Evolutionary conservation across 345 rosid species (phyloP).

Genomic region (Eutrema heterophyllum): DNA sequence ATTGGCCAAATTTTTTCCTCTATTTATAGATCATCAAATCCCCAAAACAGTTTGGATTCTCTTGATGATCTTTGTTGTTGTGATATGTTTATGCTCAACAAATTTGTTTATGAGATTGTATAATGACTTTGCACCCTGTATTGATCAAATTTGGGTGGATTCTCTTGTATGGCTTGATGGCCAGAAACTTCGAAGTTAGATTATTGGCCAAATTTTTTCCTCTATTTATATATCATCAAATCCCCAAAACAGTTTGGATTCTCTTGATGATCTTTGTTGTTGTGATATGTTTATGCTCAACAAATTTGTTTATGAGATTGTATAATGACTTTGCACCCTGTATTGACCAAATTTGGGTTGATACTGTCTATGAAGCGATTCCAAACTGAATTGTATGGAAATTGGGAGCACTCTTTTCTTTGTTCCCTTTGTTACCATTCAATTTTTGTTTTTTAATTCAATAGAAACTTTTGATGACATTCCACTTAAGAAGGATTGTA

Average conservation of each 20-base stretch:
- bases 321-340: neutral
- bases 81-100: neutral
- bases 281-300: neutral
- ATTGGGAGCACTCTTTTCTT: neutral
- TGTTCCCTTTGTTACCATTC: neutral
- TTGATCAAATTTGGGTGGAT: no score
- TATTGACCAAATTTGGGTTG: neutral
- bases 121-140: no score
- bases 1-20: neutral
- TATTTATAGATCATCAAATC: slow-evolving; percentile 5
- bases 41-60: neutral
- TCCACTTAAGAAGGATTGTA: neutral
- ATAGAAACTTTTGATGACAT: neutral
- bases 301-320: neutral
- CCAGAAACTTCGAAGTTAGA: slow-evolving; percentile 24
- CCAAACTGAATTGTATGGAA: no score
- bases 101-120: neutral
- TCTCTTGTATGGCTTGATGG: slow-evolving; percentile 73
- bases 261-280: slow-evolving; percentile 2
- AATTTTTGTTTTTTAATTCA: neutral
- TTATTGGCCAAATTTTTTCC: neutral
- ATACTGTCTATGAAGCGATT: no score
- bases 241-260: neutral
- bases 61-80: slow-evolving; percentile 5
- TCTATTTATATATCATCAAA: slow-evolving; percentile 5